Percentiles rank a stretch among this genome's conserved stretches.
phyloP scores from a whole-genome alignment of 2,329 filamentous ascomycete species.

The Nothopassalora personata region DNA sequence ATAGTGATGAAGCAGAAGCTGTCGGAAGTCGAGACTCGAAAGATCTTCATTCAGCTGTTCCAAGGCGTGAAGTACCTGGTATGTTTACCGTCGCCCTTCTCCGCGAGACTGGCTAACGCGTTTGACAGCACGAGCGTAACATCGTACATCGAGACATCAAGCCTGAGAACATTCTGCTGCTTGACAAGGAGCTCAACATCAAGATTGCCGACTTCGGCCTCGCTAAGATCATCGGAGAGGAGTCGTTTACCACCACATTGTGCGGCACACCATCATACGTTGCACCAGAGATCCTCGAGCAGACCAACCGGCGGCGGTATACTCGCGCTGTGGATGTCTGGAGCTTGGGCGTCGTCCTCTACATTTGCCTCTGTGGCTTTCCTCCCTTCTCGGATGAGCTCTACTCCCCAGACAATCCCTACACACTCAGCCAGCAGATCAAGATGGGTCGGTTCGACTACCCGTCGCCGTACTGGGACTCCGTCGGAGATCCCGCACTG shows the following conservation, averaged over 20 bases:
- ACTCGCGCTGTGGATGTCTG: constrained; percentile 93
- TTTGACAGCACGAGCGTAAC: constrained; percentile 80
- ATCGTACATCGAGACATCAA: constrained; percentile 98
- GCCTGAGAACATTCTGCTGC: constrained; percentile 88
- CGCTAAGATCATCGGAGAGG: constrained; percentile 96
- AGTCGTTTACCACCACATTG: constrained; percentile 93
- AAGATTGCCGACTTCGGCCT: constrained; percentile 96
- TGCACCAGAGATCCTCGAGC: constrained; percentile 87
- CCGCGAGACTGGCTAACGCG: constrained; percentile 9
- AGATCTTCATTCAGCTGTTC: constrained; percentile 85
- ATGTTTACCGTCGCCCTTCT: constrained; percentile 37
- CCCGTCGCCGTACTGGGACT: constrained; percentile 93
- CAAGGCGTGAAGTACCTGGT: constrained; percentile 93
- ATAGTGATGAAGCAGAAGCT: constrained; percentile 90
- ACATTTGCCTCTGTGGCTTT: constrained; percentile 95
- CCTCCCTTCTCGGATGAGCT: constrained; percentile 96
- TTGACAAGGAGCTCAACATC: constrained; percentile 76
- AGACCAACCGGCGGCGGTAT: constrained; percentile 76
- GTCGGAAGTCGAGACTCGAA: constrained; percentile 74
- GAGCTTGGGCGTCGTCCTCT: constrained; percentile 95
- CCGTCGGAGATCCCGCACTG: constrained; percentile 77
- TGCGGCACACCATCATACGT: constrained; percentile 89
- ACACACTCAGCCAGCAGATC: constrained; percentile 82
- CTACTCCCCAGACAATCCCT: constrained; percentile 69
- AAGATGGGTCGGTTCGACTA: constrained; percentile 86